phyloP scores from a whole-genome alignment of 2,329 filamentous ascomycete species.

The Diaporthe caulivora region DNA sequence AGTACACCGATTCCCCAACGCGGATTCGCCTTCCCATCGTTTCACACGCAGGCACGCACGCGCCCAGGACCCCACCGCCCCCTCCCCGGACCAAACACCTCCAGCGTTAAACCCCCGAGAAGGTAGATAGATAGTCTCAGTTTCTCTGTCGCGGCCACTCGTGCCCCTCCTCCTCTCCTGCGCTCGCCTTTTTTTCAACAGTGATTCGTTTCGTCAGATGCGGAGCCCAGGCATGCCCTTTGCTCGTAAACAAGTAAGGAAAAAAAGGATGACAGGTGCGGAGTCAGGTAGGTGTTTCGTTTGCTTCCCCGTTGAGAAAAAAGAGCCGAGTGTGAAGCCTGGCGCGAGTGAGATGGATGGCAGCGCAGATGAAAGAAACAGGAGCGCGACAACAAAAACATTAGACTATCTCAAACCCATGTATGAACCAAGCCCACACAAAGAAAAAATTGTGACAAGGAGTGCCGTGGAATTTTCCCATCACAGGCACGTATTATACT shows the following conservation, averaged over 20 bases:
- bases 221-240: constrained; percentile 22
- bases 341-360: constrained; percentile 26
- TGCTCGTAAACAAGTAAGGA: constrained; percentile 25
- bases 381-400: constrained; percentile 29
- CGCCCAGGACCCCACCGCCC: not conserved
- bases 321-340: constrained; percentile 14
- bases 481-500: constrained; percentile 40
- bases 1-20: constrained; percentile 26
- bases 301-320: constrained; percentile 22
- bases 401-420: constrained; percentile 38
- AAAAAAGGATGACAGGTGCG: constrained; percentile 23
- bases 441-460: constrained; percentile 17
- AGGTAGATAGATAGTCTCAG: constrained; percentile 16
- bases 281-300: constrained; percentile 28
- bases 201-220: constrained; percentile 31
- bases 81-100: constrained; percentile 17
- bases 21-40: constrained; percentile 21
- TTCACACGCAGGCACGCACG: constrained; percentile 22
- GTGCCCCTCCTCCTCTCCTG: not conserved
- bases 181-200: constrained; percentile 27
- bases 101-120: not conserved
- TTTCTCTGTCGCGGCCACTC: constrained; percentile 5
- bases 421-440: constrained; percentile 35
- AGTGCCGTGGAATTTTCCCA: constrained; percentile 36
- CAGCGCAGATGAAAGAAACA: constrained; percentile 22